Conservation (phyloP, 1,139 yeast genomes). For the Trichomonascaceae sp. region DNA sequence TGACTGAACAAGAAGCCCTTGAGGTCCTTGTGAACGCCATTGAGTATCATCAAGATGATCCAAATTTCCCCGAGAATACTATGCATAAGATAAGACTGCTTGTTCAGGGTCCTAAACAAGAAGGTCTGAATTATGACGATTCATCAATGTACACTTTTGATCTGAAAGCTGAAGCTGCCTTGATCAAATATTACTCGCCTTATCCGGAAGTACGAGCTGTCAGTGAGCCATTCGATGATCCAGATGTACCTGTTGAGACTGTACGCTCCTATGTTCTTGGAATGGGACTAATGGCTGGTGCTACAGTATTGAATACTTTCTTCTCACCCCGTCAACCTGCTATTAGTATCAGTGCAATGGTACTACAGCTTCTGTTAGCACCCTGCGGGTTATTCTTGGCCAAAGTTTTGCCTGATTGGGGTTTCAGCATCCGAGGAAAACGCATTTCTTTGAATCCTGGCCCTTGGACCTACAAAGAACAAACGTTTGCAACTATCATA, state of each 20-base stretch:
- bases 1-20: slow-evolving; percentile 39
- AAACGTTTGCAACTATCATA: slow-evolving; percentile 47
- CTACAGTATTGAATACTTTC: slow-evolving; percentile 54
- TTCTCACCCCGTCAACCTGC: slow-evolving; percentile 50
- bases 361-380: slow-evolving; percentile 49
- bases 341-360: slow-evolving; percentile 41
- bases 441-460: slow-evolving; percentile 47
- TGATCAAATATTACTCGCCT: slow-evolving; percentile 44
- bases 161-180: slow-evolving; percentile 31
- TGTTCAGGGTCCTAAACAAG: slow-evolving; percentile 19
- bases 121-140: slow-evolving; percentile 13
- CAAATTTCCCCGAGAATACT: slow-evolving; percentile 42
- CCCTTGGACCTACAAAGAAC: slow-evolving; percentile 64
- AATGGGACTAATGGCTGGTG: slow-evolving; percentile 48
- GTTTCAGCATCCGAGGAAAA: slow-evolving; percentile 36
- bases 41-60: slow-evolving; percentile 42
- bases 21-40: slow-evolving; percentile 37
- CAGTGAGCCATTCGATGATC: slow-evolving; percentile 44
- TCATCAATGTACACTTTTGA: not conserved
- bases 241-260: slow-evolving; percentile 43
- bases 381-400: slow-evolving; percentile 43
- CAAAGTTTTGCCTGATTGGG: slow-evolving; percentile 42
- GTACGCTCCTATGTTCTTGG: slow-evolving; percentile 50
- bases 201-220: slow-evolving; percentile 47
- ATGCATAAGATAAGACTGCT: slow-evolving; percentile 29